A percentile compares a stretch with the other conserved stretches of the same genome.
Conservation (phyloP, 1,139 yeast species). For the Suhomyces bribrorum region DNA sequence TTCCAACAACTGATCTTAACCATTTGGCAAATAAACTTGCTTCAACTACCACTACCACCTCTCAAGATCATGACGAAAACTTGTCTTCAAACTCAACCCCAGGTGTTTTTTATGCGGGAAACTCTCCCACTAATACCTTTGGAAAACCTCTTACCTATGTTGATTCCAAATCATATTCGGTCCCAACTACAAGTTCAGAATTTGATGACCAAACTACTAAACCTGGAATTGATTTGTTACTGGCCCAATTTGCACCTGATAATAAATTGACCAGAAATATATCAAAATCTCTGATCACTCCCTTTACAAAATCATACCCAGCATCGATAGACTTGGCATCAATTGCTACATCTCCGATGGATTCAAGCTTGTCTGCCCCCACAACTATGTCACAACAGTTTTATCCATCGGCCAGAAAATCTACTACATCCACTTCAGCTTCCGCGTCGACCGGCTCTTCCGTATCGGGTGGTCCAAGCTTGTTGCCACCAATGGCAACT, state of each 20-base stretch:
- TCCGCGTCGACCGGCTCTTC: slow-evolving; percentile 1
- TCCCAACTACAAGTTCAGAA: slow-evolving; percentile 17
- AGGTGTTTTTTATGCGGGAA: slow-evolving; percentile 15
- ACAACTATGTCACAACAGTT: slow-evolving; percentile 10
- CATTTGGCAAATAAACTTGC: slow-evolving; percentile 26
- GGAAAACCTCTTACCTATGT: slow-evolving; percentile 5
- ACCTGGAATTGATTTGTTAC: slow-evolving; percentile 27
- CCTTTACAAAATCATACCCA: slow-evolving; percentile 39
- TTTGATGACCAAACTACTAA: slow-evolving; percentile 6
- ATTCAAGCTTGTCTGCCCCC: slow-evolving; percentile 15
- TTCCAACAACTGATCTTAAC: slow-evolving; percentile 18
- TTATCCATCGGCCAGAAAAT: slow-evolving; percentile 3
- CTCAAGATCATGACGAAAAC: slow-evolving; percentile 10
- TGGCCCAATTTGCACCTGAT: slow-evolving; percentile 26
- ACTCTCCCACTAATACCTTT: slow-evolving; percentile 7
- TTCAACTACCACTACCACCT: slow-evolving; percentile 13
- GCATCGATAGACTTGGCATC: slow-evolving; percentile 41
- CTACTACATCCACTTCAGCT: slow-evolving; percentile 2
- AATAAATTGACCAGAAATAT: slow-evolving; percentile 2
- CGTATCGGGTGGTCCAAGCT: slow-evolving; percentile 14
- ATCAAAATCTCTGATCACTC: slow-evolving; percentile 10
- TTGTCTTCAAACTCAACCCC: slow-evolving; percentile 23
- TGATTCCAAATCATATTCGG: slow-evolving; percentile 16
- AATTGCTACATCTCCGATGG: slow-evolving; percentile 20
- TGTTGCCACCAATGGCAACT: slow-evolving; percentile 46